phyloP scores from a whole-genome alignment of 768 basidiomycete species.

The Leccinum longicurvipes region DNA sequence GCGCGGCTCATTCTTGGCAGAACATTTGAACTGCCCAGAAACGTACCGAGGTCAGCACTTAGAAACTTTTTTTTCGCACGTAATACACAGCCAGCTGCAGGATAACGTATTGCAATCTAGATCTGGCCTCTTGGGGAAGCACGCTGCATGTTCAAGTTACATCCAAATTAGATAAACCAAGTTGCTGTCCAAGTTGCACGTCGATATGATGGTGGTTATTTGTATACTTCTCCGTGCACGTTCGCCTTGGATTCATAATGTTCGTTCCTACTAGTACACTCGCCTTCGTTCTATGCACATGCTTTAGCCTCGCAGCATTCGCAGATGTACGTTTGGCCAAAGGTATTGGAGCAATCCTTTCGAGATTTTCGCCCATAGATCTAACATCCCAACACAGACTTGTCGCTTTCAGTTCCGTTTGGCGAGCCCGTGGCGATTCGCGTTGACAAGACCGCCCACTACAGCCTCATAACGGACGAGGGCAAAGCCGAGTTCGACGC shows the following conservation, averaged over 20 bases:
- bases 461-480: slow-evolving; percentile 10
- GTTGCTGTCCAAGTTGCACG: too few relatives aligned
- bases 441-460: slow-evolving; percentile 11
- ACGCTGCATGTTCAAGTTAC: not conserved
- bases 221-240: not conserved
- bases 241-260: not conserved
- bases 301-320: not conserved
- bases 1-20: not conserved
- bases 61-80: not conserved
- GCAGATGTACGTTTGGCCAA: slow-evolving; percentile 1
- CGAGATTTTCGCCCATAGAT: not conserved
- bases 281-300: not conserved
- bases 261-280: not conserved
- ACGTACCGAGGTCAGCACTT: not conserved
- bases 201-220: not conserved
- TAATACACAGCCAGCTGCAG: not conserved
- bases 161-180: not conserved
- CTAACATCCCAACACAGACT: slow-evolving; percentile 3
- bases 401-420: slow-evolving; percentile 9
- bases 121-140: not conserved
- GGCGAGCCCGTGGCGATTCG: slow-evolving; percentile 12
- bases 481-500: slow-evolving; percentile 15
- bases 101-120: not conserved
- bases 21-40: too few relatives aligned
- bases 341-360: not conserved